Conservation (phyloP, 2,329 filamentous ascomycete genomes). For the Spiromastix sp. region DNA sequence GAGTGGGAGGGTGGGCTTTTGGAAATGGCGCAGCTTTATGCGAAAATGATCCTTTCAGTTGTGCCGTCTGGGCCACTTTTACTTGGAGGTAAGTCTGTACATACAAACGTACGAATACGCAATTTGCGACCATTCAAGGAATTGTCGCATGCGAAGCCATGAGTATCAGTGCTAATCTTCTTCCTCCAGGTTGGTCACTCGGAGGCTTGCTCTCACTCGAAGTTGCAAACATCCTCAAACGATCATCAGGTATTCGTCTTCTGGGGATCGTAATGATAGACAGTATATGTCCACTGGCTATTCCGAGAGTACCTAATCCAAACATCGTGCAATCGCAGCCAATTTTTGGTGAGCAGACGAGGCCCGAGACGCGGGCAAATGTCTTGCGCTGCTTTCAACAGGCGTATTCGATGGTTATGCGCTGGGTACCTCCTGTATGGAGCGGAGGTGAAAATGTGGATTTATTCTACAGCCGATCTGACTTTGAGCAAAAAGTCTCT, state of each 20-base stretch:
- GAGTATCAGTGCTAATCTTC: not conserved
- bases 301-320: not conserved
- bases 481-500: slow-evolving; percentile 7
- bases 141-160: not conserved
- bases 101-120: not conserved
- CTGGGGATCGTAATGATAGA: slow-evolving; percentile 15
- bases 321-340: slow-evolving; percentile 7
- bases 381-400: slow-evolving; percentile 9
- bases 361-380: slow-evolving; percentile 8
- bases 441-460: slow-evolving; percentile 7
- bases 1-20: slow-evolving; percentile 43
- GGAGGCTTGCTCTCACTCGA: slow-evolving; percentile 14
- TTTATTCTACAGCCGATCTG: slow-evolving; percentile 3
- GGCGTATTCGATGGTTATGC: slow-evolving; percentile 8
- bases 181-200: slow-evolving; percentile 14
- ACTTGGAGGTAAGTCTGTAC: slow-evolving; percentile 11
- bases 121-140: no score
- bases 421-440: slow-evolving; percentile 12
- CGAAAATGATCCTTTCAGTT: slow-evolving; percentile 31
- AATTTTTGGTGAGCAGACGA: slow-evolving; percentile 7
- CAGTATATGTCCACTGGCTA: slow-evolving; percentile 10
- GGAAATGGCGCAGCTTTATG: slow-evolving; percentile 46
- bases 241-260: slow-evolving; percentile 7
- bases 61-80: slow-evolving; percentile 11
- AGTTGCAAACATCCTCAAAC: slow-evolving; percentile 11